These are phyloP conservation scores for Scutellaria galericulata DNA, from an alignment of 257 asterid genomes.

Conservation along the genomic window DNA sequence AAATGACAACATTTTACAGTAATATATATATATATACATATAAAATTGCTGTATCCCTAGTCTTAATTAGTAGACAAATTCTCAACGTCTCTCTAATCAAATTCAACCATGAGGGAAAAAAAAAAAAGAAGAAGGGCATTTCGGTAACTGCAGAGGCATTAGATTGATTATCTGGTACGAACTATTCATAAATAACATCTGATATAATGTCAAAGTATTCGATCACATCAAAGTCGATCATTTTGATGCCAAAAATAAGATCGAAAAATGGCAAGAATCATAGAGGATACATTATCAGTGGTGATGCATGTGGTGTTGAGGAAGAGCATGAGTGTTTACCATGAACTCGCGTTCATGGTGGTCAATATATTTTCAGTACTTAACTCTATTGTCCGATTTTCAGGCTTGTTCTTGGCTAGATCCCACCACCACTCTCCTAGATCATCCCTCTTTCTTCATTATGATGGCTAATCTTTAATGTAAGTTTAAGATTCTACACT, in stretches of 20 bases:
- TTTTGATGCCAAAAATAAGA: neutral
- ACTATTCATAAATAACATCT: neutral
- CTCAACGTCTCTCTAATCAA: neutral
- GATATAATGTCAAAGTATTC: constrained; percentile 9
- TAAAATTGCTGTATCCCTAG: too few relatives aligned
- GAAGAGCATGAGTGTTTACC: constrained; percentile 39
- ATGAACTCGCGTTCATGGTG: constrained; percentile 40
- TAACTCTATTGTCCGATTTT: constrained; percentile 36
- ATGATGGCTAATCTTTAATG: constrained; percentile 28
- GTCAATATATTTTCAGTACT: constrained; percentile 25
- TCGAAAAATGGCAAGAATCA: constrained; percentile 34
- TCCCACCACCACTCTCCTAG: constrained; percentile 31
- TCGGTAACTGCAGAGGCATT: constrained; percentile 31
- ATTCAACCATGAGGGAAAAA: neutral
- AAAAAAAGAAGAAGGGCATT: constrained; percentile 19
- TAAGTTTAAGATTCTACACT: constrained; percentile 13
- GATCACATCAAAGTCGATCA: constrained; percentile 17
- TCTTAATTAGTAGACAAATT: neutral
- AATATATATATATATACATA: too few relatives aligned
- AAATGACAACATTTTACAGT: too few relatives aligned
- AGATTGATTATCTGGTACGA: neutral
- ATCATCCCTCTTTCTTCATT: constrained; percentile 37
- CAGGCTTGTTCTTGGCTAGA: constrained; percentile 28
- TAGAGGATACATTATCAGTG: constrained; percentile 10
- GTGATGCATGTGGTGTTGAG: constrained; percentile 46